A percentile compares a stretch with the other conserved stretches of the same genome.
These are phyloP conservation scores for Kazachstania africana DNA, from an alignment of 805 yeast species.

Conservation along the genomic window DNA sequence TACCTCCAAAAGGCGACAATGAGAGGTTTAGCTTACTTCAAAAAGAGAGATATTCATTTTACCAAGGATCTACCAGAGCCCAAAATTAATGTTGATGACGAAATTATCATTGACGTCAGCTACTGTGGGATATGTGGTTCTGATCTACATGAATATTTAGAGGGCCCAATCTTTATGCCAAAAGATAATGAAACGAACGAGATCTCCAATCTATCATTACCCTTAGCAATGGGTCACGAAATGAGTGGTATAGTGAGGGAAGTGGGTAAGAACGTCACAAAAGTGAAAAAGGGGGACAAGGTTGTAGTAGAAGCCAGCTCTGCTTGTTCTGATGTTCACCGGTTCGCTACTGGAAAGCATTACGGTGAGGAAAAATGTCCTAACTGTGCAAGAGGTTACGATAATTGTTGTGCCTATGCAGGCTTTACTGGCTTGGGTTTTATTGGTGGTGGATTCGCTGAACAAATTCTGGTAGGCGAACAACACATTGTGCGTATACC, in stretches of 20 bases:
- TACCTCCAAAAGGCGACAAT: too few relatives aligned
- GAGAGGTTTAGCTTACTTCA: slow-evolving; percentile 40
- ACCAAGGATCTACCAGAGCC: slow-evolving; percentile 29
- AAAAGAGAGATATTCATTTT: slow-evolving; percentile 34
- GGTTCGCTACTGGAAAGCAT: slow-evolving; percentile 28
- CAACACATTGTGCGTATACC: slow-evolving; percentile 33
- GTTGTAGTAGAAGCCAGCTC: slow-evolving; percentile 55
- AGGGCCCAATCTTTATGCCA: slow-evolving; percentile 48
- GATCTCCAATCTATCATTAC: slow-evolving; percentile 30
- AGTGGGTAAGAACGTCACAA: slow-evolving; percentile 36
- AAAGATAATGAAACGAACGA: slow-evolving; percentile 26
- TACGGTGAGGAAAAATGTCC: slow-evolving; percentile 5
- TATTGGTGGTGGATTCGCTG: slow-evolving; percentile 44
- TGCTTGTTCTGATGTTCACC: slow-evolving; percentile 37
- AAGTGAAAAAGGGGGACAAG: slow-evolving; percentile 40
- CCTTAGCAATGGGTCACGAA: slow-evolving; percentile 44
- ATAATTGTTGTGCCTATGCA: slow-evolving; percentile 40
- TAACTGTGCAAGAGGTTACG: slow-evolving; percentile 37
- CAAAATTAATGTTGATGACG: slow-evolving; percentile 24
- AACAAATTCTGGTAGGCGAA: slow-evolving; percentile 33
- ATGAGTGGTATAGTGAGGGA: slow-evolving; percentile 34
- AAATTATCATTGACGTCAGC: slow-evolving; percentile 31
- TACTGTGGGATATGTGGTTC: slow-evolving; percentile 55
- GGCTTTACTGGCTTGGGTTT: slow-evolving; percentile 47
- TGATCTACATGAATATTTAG: slow-evolving; percentile 43